phyloP scores from a whole-genome alignment of 2,329 filamentous ascomycete species.

The Escovopsis weberi region DNA sequence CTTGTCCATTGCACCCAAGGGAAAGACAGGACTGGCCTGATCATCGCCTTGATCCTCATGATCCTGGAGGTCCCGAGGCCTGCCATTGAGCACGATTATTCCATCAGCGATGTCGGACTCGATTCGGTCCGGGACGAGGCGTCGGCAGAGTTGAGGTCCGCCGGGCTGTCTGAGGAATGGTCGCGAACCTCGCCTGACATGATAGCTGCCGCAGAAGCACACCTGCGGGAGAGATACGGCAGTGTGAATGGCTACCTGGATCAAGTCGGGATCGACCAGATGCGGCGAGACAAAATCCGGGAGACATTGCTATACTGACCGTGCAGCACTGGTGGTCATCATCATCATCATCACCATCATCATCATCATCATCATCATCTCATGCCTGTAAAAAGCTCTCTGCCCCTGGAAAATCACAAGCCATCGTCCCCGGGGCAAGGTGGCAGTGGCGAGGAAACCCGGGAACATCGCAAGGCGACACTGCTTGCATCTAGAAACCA shows the following conservation, averaged over 20 bases:
- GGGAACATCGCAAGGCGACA: neutral
- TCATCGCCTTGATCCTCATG: conserved; percentile 53
- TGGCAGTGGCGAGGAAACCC: too few relatives aligned
- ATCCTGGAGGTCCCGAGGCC: conserved; percentile 40
- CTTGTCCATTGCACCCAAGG: conserved; percentile 79
- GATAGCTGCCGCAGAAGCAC: conserved; percentile 40
- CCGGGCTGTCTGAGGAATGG: conserved; percentile 64
- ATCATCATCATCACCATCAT: neutral
- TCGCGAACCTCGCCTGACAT: conserved; percentile 50
- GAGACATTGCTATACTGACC: conserved; percentile 28
- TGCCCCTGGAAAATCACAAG: too few relatives aligned
- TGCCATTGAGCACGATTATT: conserved; percentile 59
- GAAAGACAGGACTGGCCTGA: conserved; percentile 64
- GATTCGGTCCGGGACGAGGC: conserved; percentile 46
- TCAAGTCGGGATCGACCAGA: conserved; percentile 40
- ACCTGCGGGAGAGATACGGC: conserved; percentile 49
- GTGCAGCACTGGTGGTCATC: neutral
- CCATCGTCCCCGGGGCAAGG: too few relatives aligned
- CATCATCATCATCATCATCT: neutral
- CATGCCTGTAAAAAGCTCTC: too few relatives aligned
- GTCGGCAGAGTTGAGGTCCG: conserved; percentile 50
- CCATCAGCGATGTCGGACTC: conserved; percentile 46
- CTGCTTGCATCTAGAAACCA: neutral
- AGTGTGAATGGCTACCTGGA: conserved; percentile 52
- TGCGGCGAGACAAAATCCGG: conserved; percentile 26